Conservation (phyloP, 495 filamentous ascomycete species). For the Aspergillus coremiiformis region DNA sequence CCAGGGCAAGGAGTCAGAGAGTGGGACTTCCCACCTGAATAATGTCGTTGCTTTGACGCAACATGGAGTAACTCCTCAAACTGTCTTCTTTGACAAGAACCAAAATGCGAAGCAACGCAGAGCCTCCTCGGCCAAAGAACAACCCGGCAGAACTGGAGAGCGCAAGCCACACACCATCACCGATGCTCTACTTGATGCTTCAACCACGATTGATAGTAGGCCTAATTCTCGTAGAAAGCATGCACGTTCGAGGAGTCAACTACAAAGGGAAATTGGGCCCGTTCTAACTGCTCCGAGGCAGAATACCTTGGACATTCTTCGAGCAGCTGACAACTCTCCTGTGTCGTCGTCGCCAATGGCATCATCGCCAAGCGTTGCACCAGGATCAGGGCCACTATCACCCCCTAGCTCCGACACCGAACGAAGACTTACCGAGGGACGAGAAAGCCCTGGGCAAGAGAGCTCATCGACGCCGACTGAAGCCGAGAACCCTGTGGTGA, state of each 20-base stretch:
- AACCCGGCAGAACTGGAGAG: conserved; percentile 24
- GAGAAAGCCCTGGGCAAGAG: conserved; percentile 27
- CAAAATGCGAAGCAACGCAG: conserved; percentile 39
- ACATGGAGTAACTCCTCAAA: conserved; percentile 70
- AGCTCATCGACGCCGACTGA: conserved; percentile 34
- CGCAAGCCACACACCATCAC: conserved; percentile 66
- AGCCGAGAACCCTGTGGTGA: conserved; percentile 26
- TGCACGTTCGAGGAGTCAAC: conserved; percentile 37
- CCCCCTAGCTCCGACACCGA: conserved; percentile 33
- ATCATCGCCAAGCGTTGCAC: conserved; percentile 34
- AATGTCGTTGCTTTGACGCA: conserved; percentile 62
- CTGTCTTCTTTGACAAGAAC: conserved; percentile 82
- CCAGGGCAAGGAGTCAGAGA: conserved; percentile 47
- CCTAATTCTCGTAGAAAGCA: conserved; percentile 49
- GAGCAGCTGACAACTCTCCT: conserved; percentile 22
- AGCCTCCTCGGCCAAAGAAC: conserved; percentile 24
- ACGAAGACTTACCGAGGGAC: conserved; percentile 13
- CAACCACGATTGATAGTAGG: conserved; percentile 73
- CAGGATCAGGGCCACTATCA: conserved; percentile 34
- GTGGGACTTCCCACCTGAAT: conserved; percentile 47
- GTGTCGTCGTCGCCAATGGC: conserved; percentile 29
- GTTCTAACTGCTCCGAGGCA: conserved; percentile 11
- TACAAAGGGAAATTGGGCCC: conserved; percentile 41
- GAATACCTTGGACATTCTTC: conserved; percentile 19
- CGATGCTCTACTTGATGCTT: conserved; percentile 88